phyloP scores from a whole-genome alignment of 2,329 filamentous ascomycete genomes.

The Neopestalotiopsis sp. region DNA sequence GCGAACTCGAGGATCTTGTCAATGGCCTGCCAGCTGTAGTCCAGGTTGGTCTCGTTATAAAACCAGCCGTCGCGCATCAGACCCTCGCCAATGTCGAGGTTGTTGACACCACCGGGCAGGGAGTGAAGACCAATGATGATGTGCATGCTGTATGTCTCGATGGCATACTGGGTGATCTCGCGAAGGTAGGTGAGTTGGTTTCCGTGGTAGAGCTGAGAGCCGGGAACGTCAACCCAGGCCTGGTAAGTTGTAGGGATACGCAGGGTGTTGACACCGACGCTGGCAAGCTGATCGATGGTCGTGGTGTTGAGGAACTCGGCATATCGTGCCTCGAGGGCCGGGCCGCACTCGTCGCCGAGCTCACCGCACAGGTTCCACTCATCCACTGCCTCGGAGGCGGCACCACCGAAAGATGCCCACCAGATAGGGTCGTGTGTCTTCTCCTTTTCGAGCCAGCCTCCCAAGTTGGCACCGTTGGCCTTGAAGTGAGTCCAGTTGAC shows the following conservation, averaged over 20 bases:
- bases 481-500: constrained; percentile 13
- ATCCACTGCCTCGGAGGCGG: constrained; percentile 30
- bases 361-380: constrained; percentile 41
- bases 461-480: constrained; percentile 13
- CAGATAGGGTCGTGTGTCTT: constrained; percentile 13
- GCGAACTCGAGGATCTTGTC: constrained; percentile 39
- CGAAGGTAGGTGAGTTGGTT: constrained; percentile 38
- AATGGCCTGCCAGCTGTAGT: constrained; percentile 38
- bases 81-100: constrained; percentile 38
- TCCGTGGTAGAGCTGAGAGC: constrained; percentile 38
- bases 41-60: constrained; percentile 39
- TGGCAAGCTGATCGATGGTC: constrained; percentile 40
- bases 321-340: constrained; percentile 36
- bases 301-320: constrained; percentile 34
- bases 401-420: constrained; percentile 3
- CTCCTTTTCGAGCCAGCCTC: constrained; percentile 10
- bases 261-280: constrained; percentile 37
- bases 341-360: constrained; percentile 35
- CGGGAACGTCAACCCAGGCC: constrained; percentile 41
- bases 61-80: constrained; percentile 40
- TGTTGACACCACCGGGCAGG: constrained; percentile 31
- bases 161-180: constrained; percentile 41
- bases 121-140: constrained; percentile 40
- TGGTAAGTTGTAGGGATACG: constrained; percentile 43
- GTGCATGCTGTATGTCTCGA: constrained; percentile 39